phyloP scores from a whole-genome alignment of 2,329 filamentous ascomycete species.

The Aspergillus persii region DNA sequence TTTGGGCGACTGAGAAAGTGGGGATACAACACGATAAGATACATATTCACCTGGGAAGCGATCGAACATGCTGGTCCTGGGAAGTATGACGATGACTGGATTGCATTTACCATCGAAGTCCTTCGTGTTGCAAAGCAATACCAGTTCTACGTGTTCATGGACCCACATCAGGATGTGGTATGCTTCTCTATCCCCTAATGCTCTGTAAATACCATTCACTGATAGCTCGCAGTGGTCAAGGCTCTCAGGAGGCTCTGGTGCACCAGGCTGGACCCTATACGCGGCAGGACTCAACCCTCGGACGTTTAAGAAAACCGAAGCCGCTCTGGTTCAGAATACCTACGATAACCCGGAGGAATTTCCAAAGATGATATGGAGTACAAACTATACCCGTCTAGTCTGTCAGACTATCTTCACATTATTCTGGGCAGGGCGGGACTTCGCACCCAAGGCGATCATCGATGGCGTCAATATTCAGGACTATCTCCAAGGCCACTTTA shows the following conservation, averaged over 20 bases:
- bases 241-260: slow-evolving; percentile 89
- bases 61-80: slow-evolving; percentile 90
- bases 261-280: slow-evolving; percentile 96
- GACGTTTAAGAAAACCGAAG: slow-evolving; percentile 81
- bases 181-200: slow-evolving; percentile 33
- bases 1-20: slow-evolving; percentile 82
- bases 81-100: slow-evolving; percentile 90
- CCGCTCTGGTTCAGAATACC: slow-evolving; percentile 91
- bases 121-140: slow-evolving; percentile 82
- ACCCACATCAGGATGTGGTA: slow-evolving; percentile 96
- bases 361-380: slow-evolving; percentile 99
- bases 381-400: slow-evolving; percentile 87
- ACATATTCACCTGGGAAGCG: slow-evolving; percentile 99
- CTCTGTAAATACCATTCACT: slow-evolving; percentile 21
- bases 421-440: slow-evolving; percentile 87
- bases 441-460: slow-evolving; percentile 93
- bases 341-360: slow-evolving; percentile 81
- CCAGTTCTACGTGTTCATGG: slow-evolving; percentile 97
- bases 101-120: slow-evolving; percentile 83
- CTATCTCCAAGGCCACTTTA: slow-evolving; percentile 83
- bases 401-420: slow-evolving; percentile 90
- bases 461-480: slow-evolving; percentile 96
- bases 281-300: slow-evolving; percentile 87
- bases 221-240: slow-evolving; percentile 71
- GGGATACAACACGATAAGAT: slow-evolving; percentile 95